A percentile compares a stretch with the other conserved stretches of the same genome.
Conservation (phyloP, 345 rosid species). For the Hypericum perforatum region DNA sequence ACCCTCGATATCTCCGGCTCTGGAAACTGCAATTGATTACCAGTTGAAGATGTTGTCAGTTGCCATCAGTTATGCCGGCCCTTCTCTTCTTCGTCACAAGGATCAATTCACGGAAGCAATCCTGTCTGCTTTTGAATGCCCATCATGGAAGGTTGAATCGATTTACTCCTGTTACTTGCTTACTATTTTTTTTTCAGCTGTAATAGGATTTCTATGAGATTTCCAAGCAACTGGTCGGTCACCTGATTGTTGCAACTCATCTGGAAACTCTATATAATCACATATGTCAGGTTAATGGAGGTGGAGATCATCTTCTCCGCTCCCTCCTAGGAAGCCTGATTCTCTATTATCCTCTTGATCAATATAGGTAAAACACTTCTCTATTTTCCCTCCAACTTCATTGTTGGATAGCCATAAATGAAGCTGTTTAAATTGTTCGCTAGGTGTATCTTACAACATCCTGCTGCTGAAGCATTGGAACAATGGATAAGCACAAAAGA, state of each 20-base stretch:
- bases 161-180: slow-evolving; percentile 8
- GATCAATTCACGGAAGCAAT: slow-evolving; percentile 71
- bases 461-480: slow-evolving; percentile 70
- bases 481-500: slow-evolving; percentile 92
- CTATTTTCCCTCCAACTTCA: slow-evolving; percentile 1
- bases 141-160: slow-evolving; percentile 84
- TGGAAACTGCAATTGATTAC: slow-evolving; percentile 88
- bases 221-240: background rate
- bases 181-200: slow-evolving; percentile 1
- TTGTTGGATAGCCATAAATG: slow-evolving; percentile 5
- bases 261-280: slow-evolving; percentile 6
- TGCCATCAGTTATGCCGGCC: slow-evolving; percentile 81
- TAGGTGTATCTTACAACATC: slow-evolving; percentile 71
- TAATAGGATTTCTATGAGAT: background rate
- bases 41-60: slow-evolving; percentile 83
- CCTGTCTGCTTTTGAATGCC: slow-evolving; percentile 71
- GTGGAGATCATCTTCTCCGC: slow-evolving; percentile 86
- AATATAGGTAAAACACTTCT: slow-evolving; percentile 55
- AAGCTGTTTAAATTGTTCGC: slow-evolving; percentile 17
- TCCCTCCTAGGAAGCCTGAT: slow-evolving; percentile 82
- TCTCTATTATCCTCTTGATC: slow-evolving; percentile 84
- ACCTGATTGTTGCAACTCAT: slow-evolving; percentile 8
- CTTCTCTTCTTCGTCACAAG: slow-evolving; percentile 66
- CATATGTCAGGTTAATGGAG: slow-evolving; percentile 75
- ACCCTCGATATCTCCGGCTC: slow-evolving; percentile 82